Evolutionary conservation across 1,284 basidiomycete species (phyloP), one percentile per base, ranked within the genome.

Genomic region (Microstroma glucosiphilum): DNA sequence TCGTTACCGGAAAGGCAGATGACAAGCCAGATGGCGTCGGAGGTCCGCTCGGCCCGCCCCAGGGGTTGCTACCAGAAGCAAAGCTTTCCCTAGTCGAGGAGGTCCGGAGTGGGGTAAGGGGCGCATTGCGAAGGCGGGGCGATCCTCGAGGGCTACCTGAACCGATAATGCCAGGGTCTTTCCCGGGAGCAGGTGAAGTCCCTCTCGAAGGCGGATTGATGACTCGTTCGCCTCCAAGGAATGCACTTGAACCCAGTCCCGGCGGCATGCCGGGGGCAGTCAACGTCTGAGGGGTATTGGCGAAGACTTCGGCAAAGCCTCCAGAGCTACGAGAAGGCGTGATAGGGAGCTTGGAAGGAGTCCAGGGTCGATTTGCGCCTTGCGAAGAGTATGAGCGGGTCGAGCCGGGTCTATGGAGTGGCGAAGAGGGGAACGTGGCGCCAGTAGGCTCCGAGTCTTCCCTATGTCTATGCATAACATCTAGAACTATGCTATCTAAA

Each of bases 391-490:
- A 67, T 42, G 70, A 62, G 6, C 70, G 63, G 9, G 72, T 60
- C 61, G 66, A 66, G 30, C 70, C 70, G 6, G 70, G 69, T 21
- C 72, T 62, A 17, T 65, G 63, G 1, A 64, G 55, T 7, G 72
- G 72, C 17, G 72, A 72, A 1, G 69, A 41, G 4, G 62, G 40
- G 59, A 73, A 73, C 12, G 65, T 43, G n/a, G 63, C 56, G 49
- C 73, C 73, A 7, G 64, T 68, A 2, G 73, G 73, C 12, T 64
- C 57, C 1, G 63, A 30, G 43, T 75, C 73, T 42, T 75, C 73
- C 17, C 70, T 64, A 63, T 73, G 72, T 30, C 73, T 64, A 55
- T 73, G 72, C 62, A 75, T 66, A 58, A 75, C 65, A 42, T 73
- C 67, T 41, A 75, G 68, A 9, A 75, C 72, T 12, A 75, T 61